Evolutionary conservation across 192 early-diverging fungal species (phyloP).

Genomic region (Podila clonocystis): DNA sequence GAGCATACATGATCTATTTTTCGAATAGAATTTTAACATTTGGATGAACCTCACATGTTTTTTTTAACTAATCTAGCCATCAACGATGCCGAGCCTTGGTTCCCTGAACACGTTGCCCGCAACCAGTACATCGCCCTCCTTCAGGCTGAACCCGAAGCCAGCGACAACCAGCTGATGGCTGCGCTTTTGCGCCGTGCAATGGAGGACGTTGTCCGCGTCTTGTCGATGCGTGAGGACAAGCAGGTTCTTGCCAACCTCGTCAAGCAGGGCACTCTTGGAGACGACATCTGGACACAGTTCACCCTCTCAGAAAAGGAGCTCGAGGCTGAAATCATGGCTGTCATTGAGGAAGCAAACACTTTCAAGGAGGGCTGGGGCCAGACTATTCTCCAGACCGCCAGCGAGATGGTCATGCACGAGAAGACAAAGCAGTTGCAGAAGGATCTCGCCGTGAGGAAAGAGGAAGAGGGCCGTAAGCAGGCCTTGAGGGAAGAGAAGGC

Average conservation of each 20-base stretch:
- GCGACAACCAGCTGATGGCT: constrained; percentile 70
- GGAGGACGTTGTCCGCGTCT: constrained; percentile 79
- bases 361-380: constrained; percentile 86
- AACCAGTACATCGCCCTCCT: constrained; percentile 78
- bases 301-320: constrained; percentile 83
- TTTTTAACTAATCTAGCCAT: constrained; percentile 18
- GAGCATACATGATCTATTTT: too few species aligned
- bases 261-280: constrained; percentile 84
- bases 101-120: constrained; percentile 69
- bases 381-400: constrained; percentile 86
- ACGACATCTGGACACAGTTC: constrained; percentile 86
- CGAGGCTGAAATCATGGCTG: constrained; percentile 83
- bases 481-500: constrained; percentile 27
- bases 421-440: constrained; percentile 52
- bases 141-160: constrained; percentile 66
- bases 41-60: background rate
- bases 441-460: constrained; percentile 36
- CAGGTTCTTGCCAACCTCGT: constrained; percentile 79
- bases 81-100: constrained; percentile 72
- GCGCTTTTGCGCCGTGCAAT: constrained; percentile 89
- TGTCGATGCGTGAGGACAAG: constrained; percentile 86
- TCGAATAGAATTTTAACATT: too few species aligned
- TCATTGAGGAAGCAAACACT: constrained; percentile 87
- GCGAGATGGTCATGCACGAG: constrained; percentile 68
- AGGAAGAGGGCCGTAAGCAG: constrained; percentile 46